Percentiles rank a stretch among this genome's conserved stretches.
These are phyloP conservation scores for Botrytis hyacinthi DNA, from an alignment of 2,329 filamentous ascomycete species.

Conservation along the genomic window DNA sequence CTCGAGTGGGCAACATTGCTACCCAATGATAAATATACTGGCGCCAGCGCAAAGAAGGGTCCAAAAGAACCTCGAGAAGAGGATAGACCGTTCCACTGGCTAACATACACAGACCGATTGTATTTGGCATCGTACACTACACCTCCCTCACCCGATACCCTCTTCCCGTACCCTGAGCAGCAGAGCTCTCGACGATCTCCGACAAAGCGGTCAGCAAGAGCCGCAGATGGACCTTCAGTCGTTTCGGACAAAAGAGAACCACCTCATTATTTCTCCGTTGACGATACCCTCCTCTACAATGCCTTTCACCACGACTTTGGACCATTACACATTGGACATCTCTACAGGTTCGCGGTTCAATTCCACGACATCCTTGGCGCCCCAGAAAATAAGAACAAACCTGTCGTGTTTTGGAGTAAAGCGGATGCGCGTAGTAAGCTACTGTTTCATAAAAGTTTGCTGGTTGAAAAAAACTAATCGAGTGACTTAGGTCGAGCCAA, in stretches of 20 bases:
- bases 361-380: conserved; percentile 94
- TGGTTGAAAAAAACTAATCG: conserved; percentile 31
- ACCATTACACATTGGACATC: conserved; percentile 91
- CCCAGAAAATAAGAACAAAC: conserved; percentile 82
- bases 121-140: conserved; percentile 92
- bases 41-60: conserved; percentile 14
- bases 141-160: conserved; percentile 74
- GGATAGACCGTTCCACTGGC: conserved; percentile 34
- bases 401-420: conserved; percentile 94
- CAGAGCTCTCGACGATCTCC: conserved; percentile 59
- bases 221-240: conserved; percentile 55
- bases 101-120: conserved; percentile 69
- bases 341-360: conserved; percentile 93
- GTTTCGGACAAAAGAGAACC: conserved; percentile 51
- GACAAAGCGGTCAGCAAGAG: conserved; percentile 71
- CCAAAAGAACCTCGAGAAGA: conserved; percentile 2
- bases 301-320: conserved; percentile 99
- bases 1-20: conserved; percentile 32
- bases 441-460: conserved; percentile 21
- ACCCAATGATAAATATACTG: conserved; percentile 21
- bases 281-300: conserved; percentile 91
- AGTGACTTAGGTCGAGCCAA: conserved; percentile 73
- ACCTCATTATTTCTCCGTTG: conserved; percentile 93
- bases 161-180: conserved; percentile 74
- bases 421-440: conserved; percentile 83